Percentiles rank a stretch among this genome's conserved stretches.
These are phyloP conservation scores for Pseudogymnoascus sp. DNA, from an alignment of 2,329 filamentous ascomycete genomes.

Conservation along the genomic window DNA sequence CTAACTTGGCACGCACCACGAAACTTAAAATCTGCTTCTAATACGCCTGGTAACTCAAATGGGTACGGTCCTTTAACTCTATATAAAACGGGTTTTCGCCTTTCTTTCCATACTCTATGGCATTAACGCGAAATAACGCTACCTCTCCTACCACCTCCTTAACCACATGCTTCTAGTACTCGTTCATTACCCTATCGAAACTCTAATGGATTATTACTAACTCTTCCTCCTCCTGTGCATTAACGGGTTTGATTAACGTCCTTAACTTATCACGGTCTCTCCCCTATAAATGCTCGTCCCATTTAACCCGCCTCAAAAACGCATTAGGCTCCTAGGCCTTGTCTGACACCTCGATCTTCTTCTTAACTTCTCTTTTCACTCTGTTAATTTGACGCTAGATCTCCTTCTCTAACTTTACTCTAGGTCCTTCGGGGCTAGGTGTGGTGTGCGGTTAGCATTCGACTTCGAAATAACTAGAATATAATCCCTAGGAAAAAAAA, in stretches of 20 bases:
- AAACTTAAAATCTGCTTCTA: constrained; percentile 3
- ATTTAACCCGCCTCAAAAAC: not conserved
- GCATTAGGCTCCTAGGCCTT: not conserved
- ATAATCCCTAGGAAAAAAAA: too few relatives aligned
- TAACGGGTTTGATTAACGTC: not conserved
- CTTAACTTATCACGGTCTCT: not conserved
- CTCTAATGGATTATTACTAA: not conserved
- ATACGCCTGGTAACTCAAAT: not conserved
- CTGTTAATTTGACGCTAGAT: not conserved
- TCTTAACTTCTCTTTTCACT: not conserved
- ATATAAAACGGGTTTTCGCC: not conserved
- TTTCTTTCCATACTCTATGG: not conserved
- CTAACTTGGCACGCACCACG: not conserved
- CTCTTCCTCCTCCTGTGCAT: not conserved
- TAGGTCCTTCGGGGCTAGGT: not conserved
- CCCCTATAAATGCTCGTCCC: not conserved
- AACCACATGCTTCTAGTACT: not conserved
- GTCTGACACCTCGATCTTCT: not conserved
- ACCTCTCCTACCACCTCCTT: not conserved
- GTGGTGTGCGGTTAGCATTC: too few relatives aligned
- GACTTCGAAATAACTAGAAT: too few relatives aligned
- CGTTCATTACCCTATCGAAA: not conserved
- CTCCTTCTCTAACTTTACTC: not conserved
- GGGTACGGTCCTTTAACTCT: not conserved
- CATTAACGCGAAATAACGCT: not conserved